A percentile compares a stretch with the other conserved stretches of the same genome.
Evolutionary conservation across 495 filamentous ascomycete species (phyloP).

Genomic region (Parathielavia appendiculata): DNA sequence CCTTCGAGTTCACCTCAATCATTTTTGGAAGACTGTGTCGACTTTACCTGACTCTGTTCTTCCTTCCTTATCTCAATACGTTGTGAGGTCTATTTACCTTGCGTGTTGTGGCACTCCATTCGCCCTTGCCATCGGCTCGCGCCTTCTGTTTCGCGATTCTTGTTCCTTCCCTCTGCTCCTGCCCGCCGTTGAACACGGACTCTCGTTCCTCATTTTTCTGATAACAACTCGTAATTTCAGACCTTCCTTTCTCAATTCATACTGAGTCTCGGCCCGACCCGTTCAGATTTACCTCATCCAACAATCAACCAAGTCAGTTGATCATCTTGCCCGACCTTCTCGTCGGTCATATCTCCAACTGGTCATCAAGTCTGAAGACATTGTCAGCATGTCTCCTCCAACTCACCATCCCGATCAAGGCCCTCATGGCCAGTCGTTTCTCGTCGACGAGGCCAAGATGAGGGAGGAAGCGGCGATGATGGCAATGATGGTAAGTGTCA

Average conservation of each 20-base stretch:
- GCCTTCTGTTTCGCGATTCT: neutral
- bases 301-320: neutral
- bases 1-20: neutral
- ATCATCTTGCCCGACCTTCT: neutral
- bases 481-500: conserved; percentile 9
- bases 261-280: neutral
- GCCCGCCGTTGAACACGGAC: too few species aligned
- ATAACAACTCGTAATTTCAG: neutral
- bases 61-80: neutral
- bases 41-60: neutral
- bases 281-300: neutral
- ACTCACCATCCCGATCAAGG: neutral
- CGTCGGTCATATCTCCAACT: neutral
- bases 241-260: neutral
- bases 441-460: neutral
- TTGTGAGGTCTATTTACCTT: neutral
- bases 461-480: neutral
- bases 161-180: neutral
- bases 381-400: neutral
- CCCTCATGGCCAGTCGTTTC: neutral
- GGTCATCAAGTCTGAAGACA: neutral
- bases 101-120: neutral
- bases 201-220: too few species aligned
- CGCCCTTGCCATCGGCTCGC: neutral
- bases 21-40: neutral